Evolutionary conservation across 2,329 filamentous ascomycete genomes (phyloP), one percentile per base, ranked within the genome.

Genomic region (Amylocarpus encephaloides): DNA sequence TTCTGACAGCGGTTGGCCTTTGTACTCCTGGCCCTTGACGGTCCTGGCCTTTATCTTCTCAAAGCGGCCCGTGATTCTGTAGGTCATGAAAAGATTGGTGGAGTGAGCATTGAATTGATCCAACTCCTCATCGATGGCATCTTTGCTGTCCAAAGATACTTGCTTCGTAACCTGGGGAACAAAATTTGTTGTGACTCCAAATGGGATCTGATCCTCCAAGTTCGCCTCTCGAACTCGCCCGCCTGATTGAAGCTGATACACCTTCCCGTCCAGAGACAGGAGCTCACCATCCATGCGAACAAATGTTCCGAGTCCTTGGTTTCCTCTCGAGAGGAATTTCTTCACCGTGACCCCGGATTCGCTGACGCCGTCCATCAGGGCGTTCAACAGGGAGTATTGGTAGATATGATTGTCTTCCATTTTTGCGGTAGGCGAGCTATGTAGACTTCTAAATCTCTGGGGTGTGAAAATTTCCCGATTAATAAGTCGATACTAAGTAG

Each of bases 221-320:
- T 58, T 53, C n/a, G 67, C 68, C 50, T 62, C 60, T 2, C 64
- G 59, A 1, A 68, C 61, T 13, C 62, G 58, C 45, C 67, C 68
- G 47, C 67, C 63, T 6, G 66, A 59, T 57, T 67, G 65, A 6
- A 73, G 62, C 53, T 73, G 70, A 56, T 73, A 72, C 18, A 68
- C 64, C 29, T 59, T 64, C 49, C 62, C 65, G 51, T 73, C 69
- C 7, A 73, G 58, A 34, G 72, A 62, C n/a, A 73, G 49, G 11
- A 73, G 61, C 52, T 73, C 71, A 46, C 71, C 71, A 53, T 73
- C 63, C 62, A 73, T 71, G 32, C 61, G 59, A 1, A 64, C 59
- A 53, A 72, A 75, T 32, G 72, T 72, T 51, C 74, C 74, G 9
- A 77, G 68, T 51, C 74, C 74, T 66, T 75, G 68, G 58, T 73